Evolutionary conservation across 73 alveolate species (phyloP), one percentile per base, ranked within the genome.

Genomic region (Blepharisma japonicum): DNA sequence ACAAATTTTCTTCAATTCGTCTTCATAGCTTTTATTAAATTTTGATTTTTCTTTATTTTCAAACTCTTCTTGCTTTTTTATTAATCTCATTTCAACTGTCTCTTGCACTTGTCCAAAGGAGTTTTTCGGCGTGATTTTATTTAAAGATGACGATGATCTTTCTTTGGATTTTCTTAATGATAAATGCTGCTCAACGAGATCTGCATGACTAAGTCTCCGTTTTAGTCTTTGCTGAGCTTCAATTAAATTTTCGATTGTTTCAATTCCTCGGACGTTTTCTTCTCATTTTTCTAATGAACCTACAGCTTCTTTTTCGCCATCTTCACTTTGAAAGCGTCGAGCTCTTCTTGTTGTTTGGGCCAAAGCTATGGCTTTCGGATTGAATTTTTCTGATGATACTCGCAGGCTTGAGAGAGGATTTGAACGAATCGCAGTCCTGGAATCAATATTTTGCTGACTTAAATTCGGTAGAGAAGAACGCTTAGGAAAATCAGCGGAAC

Each of bases 221-320:
- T 61, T 61, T 25, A 61, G 46, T 14, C 47, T 25, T 14, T 14
- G 14, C 23, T 61, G 14, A 11, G 74, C 74, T 61, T 61, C 74
- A 25, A n/a, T 61, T 61, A 61, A 14, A 20, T n/a, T 9, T 18
- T 61, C 18, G 46, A 25, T 2, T 8, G 14, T 14, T 61, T 61
- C 74, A 61, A 25, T n/a, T 61, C 23, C 23, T 25, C 18, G 14
- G 46, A 14, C 74, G 14, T 25, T n/a, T 25, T 61, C 23, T 61
- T 61, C 74, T 39, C 74, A 61, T 8, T 61, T 39, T 32, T 32
- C 42, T 20, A 61, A 25, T 5, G 14, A 9, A 2, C 23, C 74
- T 9, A 61, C 74, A 25, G 74, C 74, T 61, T 61, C 50, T 25
- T 25, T 61, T 61, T 61, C 74, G 14, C 23, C 74, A 25, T 61